These are phyloP conservation scores for Bigelowiella natans DNA, from an alignment of 78 protist species.

Conservation along the genomic window DNA sequence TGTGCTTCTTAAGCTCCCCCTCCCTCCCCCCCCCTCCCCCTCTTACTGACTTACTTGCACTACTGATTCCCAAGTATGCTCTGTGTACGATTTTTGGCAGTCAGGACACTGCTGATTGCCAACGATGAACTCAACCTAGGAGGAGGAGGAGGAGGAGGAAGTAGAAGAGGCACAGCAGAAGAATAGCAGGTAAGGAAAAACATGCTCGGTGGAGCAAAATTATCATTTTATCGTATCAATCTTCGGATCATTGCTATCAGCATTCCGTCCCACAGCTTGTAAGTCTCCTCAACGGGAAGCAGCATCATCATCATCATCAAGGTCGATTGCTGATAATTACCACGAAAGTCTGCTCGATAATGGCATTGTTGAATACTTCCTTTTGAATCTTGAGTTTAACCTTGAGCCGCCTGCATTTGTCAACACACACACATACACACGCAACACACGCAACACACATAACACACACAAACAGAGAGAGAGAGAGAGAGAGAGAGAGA, in stretches of 20 bases:
- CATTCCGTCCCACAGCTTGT: too few relatives aligned
- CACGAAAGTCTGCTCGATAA: background rate
- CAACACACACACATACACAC: background rate
- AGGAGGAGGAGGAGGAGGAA: too few relatives aligned
- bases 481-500: too few relatives aligned
- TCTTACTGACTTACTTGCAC: too few relatives aligned
- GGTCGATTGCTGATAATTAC: background rate
- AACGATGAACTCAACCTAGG: background rate
- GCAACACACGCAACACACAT: background rate
- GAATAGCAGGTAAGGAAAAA: too few relatives aligned
- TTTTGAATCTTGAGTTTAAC: background rate
- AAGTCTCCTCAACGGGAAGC: too few relatives aligned
- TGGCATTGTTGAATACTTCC: background rate
- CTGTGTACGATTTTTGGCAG: background rate
- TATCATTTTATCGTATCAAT: too few relatives aligned
- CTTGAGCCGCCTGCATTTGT: background rate
- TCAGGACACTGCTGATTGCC: background rate
- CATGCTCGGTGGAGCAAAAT: too few relatives aligned
- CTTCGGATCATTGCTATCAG: too few relatives aligned
- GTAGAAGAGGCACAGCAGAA: too few relatives aligned
- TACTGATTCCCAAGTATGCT: background rate
- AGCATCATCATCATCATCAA: too few relatives aligned
- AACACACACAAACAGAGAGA: background rate
- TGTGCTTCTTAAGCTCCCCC: background rate
- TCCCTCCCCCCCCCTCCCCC: background rate